Evolutionary conservation across 345 rosid species (phyloP).

Genomic region (Pugionium dolabratum): DNA sequence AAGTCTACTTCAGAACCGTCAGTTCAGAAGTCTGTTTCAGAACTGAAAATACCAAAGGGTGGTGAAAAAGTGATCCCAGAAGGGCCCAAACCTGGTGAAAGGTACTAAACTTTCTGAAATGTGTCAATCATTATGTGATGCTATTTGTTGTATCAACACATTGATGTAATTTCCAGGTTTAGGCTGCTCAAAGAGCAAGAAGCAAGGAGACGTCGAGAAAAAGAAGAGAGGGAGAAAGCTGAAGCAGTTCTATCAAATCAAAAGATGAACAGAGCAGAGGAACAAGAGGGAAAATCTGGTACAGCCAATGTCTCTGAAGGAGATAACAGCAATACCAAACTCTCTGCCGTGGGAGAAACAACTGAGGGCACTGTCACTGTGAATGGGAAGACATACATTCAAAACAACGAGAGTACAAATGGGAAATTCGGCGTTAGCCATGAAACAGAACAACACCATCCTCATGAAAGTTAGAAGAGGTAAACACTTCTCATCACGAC

Average conservation of each 20-base stretch:
- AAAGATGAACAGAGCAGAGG: constrained; percentile 29
- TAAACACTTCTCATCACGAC: constrained; percentile 3
- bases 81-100: constrained; percentile 76
- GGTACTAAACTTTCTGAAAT: constrained; percentile 38
- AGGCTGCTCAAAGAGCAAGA: constrained; percentile 80
- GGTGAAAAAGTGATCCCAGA: constrained; percentile 51
- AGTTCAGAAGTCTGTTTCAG: constrained; percentile 48
- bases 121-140: background rate
- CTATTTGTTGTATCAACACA: constrained; percentile 25
- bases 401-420: constrained; percentile 39
- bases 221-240: constrained; percentile 60
- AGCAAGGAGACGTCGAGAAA: constrained; percentile 60
- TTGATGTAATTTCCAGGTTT: constrained; percentile 54
- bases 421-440: constrained; percentile 38
- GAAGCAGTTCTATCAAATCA: constrained; percentile 48
- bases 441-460: constrained; percentile 37
- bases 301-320: constrained; percentile 29
- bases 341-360: constrained; percentile 32
- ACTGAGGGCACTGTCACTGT: constrained; percentile 41
- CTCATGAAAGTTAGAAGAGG: constrained; percentile 39
- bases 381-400: constrained; percentile 49
- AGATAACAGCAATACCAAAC: constrained; percentile 26
- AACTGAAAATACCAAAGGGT: constrained; percentile 38
- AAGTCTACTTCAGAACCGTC: constrained; percentile 44
- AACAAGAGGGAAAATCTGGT: constrained; percentile 38